A percentile compares a stretch with the other conserved stretches of the same genome.
These are phyloP conservation scores for Periconia digitata DNA, from an alignment of 2,329 filamentous ascomycete species.

Conservation along the genomic window DNA sequence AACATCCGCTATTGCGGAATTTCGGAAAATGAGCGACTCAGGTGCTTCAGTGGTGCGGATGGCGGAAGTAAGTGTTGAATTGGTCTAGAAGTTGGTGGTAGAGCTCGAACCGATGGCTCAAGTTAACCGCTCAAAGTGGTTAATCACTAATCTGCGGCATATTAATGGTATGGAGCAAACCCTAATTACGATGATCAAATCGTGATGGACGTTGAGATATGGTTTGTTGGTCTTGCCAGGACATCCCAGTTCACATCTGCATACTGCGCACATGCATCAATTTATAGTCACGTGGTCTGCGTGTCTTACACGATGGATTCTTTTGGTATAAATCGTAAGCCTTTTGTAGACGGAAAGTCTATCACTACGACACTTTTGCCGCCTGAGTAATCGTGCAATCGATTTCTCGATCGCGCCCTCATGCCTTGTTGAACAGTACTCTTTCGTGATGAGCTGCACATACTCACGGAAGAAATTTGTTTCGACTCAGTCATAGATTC, in stretches of 20 bases:
- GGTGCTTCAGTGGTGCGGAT: too few relatives aligned
- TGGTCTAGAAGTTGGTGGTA: background rate
- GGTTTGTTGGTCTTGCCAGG: background rate
- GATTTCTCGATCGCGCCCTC: background rate
- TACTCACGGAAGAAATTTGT: too few relatives aligned
- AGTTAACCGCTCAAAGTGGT: background rate
- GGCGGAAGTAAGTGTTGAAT: too few relatives aligned
- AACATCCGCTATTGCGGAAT: background rate
- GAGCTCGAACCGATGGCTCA: background rate
- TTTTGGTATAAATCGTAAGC: background rate
- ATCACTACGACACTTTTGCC: background rate
- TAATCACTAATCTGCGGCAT: background rate
- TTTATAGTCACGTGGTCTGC: background rate
- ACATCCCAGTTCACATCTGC: background rate
- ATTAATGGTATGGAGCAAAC: background rate
- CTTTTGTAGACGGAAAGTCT: background rate
- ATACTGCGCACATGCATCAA: background rate
- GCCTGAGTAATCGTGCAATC: background rate
- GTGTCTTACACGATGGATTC: background rate
- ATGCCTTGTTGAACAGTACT: background rate
- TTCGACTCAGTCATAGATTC: too few relatives aligned
- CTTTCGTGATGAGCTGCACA: background rate
- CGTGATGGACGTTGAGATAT: constrained; percentile 3
- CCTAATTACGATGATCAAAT: background rate
- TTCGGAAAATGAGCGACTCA: too few relatives aligned